Conservation (phyloP, 2,329 filamentous ascomycete genomes). For the Teratosphaeria destructans region DNA sequence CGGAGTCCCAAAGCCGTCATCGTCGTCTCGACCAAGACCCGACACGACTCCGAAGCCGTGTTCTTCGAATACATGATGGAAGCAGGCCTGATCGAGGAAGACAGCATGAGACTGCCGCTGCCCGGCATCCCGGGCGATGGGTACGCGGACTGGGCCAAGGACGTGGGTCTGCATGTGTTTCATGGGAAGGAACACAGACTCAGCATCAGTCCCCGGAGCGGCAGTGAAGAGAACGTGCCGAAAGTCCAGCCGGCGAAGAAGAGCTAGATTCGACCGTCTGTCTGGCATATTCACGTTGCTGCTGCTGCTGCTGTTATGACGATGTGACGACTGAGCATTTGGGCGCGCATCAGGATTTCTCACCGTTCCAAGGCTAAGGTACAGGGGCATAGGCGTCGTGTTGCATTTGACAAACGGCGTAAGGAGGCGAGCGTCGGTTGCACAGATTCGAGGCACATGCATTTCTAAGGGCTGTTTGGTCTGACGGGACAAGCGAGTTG, state of each 20-base stretch:
- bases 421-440: neutral
- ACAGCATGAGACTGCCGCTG: slow-evolving; percentile 19
- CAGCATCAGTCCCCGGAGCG: slow-evolving; percentile 19
- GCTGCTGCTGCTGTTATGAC: neutral
- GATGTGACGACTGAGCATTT: neutral
- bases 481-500: too few relatives aligned
- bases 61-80: slow-evolving; percentile 53
- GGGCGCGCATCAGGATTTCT: too few relatives aligned
- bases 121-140: slow-evolving; percentile 24
- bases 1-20: slow-evolving; percentile 41
- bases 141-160: slow-evolving; percentile 26
- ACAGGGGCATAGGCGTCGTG: too few relatives aligned
- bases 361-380: too few relatives aligned
- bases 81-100: slow-evolving; percentile 22
- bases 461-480: too few relatives aligned
- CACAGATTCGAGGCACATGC: neutral
- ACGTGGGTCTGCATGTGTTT: slow-evolving; percentile 26
- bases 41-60: slow-evolving; percentile 54
- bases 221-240: slow-evolving; percentile 20
- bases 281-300: neutral
- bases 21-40: slow-evolving; percentile 54
- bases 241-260: slow-evolving; percentile 1
- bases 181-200: slow-evolving; percentile 21
- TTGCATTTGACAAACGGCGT: neutral
- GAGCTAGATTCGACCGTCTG: neutral